phyloP scores from a whole-genome alignment of 2,329 filamentous ascomycete genomes.

The Ascochyta clinopodiicola region DNA sequence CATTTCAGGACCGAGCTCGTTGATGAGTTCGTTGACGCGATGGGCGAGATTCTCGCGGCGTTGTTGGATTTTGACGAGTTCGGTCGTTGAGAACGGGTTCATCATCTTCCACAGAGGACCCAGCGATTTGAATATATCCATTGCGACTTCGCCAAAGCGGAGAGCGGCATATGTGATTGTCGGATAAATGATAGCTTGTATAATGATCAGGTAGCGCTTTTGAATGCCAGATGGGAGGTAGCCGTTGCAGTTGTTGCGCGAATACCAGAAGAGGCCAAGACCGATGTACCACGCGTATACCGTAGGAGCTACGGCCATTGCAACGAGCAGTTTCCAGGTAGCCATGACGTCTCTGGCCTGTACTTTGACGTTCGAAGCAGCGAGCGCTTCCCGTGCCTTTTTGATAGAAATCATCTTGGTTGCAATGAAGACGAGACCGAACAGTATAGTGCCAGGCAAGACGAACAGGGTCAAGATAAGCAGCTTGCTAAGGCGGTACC shows the following conservation, averaged over 20 bases:
- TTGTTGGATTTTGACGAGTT: conserved; percentile 77
- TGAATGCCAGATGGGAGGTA: conserved; percentile 79
- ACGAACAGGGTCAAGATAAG: conserved; percentile 78
- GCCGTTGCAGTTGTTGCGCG: conserved; percentile 77
- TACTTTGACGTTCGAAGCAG: conserved; percentile 50
- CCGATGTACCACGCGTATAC: conserved; percentile 44
- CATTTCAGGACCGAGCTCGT: conserved; percentile 92
- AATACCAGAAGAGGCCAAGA: conserved; percentile 43
- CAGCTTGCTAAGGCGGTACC: conserved; percentile 83
- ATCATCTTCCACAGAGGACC: conserved; percentile 85
- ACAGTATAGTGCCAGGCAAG: conserved; percentile 84
- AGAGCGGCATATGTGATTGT: conserved; percentile 90
- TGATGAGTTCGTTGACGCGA: conserved; percentile 90
- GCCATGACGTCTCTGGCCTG: conserved; percentile 50
- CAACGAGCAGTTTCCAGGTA: conserved; percentile 52
- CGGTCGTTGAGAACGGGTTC: conserved; percentile 83
- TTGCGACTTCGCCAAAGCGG: conserved; percentile 95
- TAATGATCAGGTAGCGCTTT: conserved; percentile 67
- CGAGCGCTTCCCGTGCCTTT: conserved; percentile 49
- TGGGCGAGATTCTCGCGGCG: conserved; percentile 76
- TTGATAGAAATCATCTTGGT: conserved; percentile 48
- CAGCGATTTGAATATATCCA: conserved; percentile 97
- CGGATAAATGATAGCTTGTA: conserved; percentile 81
- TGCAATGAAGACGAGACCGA: conserved; percentile 61
- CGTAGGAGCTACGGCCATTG: conserved; percentile 47